phyloP scores from a whole-genome alignment of 73 alveolate genomes.

The Durusdinium trenchii region DNA sequence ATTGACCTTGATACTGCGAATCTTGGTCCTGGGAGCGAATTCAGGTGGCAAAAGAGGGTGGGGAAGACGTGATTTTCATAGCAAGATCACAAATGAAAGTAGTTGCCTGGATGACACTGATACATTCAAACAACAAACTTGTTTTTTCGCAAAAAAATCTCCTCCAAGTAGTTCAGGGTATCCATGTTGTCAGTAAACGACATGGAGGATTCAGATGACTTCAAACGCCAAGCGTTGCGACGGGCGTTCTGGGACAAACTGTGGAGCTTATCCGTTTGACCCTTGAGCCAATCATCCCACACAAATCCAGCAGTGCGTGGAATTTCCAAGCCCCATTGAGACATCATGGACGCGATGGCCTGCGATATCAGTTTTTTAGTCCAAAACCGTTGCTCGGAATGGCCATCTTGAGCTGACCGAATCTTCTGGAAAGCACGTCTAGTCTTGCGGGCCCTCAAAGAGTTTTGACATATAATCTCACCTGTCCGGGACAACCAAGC shows the following conservation, averaged over 20 bases:
- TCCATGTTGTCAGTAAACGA: no score
- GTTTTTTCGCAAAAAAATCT: no score
- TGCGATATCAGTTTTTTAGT: neutral
- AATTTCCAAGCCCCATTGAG: neutral
- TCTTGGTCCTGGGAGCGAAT: no score
- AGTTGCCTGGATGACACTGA: no score
- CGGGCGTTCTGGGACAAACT: neutral
- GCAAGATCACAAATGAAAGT: no score
- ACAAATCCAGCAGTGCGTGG: neutral
- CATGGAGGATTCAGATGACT: no score
- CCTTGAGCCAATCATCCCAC: neutral
- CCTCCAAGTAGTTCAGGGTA: no score
- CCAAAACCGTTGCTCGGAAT: neutral
- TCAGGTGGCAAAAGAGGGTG: no score
- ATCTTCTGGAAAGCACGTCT: neutral
- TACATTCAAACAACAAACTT: no score
- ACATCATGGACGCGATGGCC: neutral
- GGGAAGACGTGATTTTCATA: no score
- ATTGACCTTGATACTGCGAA: no score
- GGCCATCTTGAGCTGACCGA: neutral
- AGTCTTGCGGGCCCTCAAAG: neutral
- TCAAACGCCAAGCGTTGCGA: neutral
- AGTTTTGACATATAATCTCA: no score
- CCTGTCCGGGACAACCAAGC: neutral
- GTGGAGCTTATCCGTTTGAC: neutral